Evolutionary conservation across 106 monocot genomes (phyloP), one percentile per base, ranked within the genome.

Genomic region (Cymbidium sinense): DNA sequence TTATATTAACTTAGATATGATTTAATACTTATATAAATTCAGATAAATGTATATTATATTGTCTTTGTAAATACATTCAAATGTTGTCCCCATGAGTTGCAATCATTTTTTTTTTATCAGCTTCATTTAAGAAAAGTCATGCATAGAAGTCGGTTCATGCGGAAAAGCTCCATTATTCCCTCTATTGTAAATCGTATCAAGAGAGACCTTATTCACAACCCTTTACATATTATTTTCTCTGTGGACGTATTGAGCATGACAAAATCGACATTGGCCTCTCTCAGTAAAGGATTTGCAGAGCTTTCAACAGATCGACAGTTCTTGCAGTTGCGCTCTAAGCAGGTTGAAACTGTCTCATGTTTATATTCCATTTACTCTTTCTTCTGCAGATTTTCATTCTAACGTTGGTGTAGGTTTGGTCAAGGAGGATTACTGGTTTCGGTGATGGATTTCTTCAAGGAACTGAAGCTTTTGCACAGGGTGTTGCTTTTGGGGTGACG

Each of bases 211-310:
- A 91, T 99, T 67, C 99, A 99, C 79, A 90, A 99, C 82, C 95
- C 99, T 78, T 82, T 99, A 43, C 99, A 99, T 88, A 79, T 99
- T 34, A 91, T 99, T 80, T 93, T 95, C 70, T 99, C 99, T 29
- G 87, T 99, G 43, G 90, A 99, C 77, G 86, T 99, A n/a, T 84
- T 99, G 76, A 84, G 99, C 37, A 95, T 99, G 95, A 99, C 99
- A 69, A 99, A 91, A 84, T 99, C 99, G 67, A 93, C 99, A 74
- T 80, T 99, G 75, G 86, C 95, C 34, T 99, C 99, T 79, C 87
- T 99, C 78, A 99, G 99, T 79, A 99, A 89, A 94, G 99, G 99
- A 36, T 95, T 99, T 86, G 99, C 95, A 29, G 99, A 99, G 82
- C 92, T 99, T 70, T 99, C 99, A 62, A 99, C 90, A 33, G 99